Conservation (phyloP, 75 land plant species). For the Gnetum montanum region DNA sequence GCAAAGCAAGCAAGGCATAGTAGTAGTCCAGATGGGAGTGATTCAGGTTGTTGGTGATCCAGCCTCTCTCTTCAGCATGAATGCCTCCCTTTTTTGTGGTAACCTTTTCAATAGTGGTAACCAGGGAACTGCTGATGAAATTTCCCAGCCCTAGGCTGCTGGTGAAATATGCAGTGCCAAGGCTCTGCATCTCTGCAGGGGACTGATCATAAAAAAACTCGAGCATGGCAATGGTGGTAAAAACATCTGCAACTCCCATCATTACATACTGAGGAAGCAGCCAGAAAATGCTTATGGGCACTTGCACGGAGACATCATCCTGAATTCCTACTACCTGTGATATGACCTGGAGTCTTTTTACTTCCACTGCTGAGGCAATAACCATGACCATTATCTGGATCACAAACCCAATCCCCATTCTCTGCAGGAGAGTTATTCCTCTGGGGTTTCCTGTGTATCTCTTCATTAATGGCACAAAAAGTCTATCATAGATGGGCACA, state of each 20-base stretch:
- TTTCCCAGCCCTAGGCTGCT: conserved; percentile 77
- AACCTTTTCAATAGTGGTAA: conserved; percentile 44
- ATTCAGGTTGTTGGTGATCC: conserved; percentile 74
- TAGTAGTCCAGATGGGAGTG: conserved; percentile 63
- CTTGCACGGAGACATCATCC: conserved; percentile 27
- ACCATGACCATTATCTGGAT: conserved; percentile 27
- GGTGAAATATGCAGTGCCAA: conserved; percentile 76
- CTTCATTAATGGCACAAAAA: conserved; percentile 34
- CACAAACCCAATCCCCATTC: conserved; percentile 47
- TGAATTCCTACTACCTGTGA: neutral
- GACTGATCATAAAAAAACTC: conserved; percentile 90
- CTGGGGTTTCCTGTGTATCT: conserved; percentile 27
- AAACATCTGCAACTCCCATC: conserved; percentile 60
- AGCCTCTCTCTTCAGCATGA: conserved; percentile 51
- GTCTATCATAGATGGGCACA: conserved; percentile 39
- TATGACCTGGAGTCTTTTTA: conserved; percentile 29
- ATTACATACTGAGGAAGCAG: conserved; percentile 70
- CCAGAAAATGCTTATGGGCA: conserved; percentile 78
- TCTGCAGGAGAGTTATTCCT: conserved; percentile 35
- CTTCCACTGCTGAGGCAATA: conserved; percentile 36
- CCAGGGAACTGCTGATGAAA: conserved; percentile 74
- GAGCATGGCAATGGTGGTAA: conserved; percentile 58
- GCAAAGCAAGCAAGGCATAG: conserved; percentile 49
- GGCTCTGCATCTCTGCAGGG: conserved; percentile 77
- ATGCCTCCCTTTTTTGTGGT: conserved; percentile 29